Percentiles rank a stretch among this genome's conserved stretches.
Evolutionary conservation across 2,329 filamentous ascomycete species (phyloP).

Genomic region (Myriosclerotinia scirpicola): DNA sequence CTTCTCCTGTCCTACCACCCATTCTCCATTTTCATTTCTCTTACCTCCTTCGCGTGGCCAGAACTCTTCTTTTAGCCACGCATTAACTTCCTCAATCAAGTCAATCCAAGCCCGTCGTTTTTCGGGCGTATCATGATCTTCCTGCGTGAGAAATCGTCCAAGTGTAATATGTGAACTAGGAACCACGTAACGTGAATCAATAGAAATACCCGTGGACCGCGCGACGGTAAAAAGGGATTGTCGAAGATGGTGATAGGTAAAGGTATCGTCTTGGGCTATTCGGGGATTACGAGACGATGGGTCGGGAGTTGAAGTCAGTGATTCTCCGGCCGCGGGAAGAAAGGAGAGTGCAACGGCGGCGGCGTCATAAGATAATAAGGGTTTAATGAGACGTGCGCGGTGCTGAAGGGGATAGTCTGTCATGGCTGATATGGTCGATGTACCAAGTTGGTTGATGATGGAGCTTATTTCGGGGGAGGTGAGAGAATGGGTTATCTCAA

Average conservation of each 20-base stretch:
- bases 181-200: conserved; percentile 81
- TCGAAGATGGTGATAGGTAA: conserved; percentile 89
- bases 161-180: conserved; percentile 89
- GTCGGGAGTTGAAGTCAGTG: conserved; percentile 29
- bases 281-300: conserved; percentile 30
- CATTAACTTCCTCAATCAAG: conserved; percentile 74
- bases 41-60: conserved; percentile 57
- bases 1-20: conserved; percentile 83
- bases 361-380: conserved; percentile 79
- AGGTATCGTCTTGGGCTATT: conserved; percentile 57
- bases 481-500: conserved; percentile 82
- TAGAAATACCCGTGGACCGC: conserved; percentile 60
- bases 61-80: conserved; percentile 67
- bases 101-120: conserved; percentile 61
- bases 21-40: conserved; percentile 61
- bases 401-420: conserved; percentile 66
- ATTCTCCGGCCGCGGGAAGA: conserved; percentile 71
- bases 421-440: conserved; percentile 55
- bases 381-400: conserved; percentile 75
- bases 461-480: conserved; percentile 66
- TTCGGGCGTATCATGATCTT: conserved; percentile 58
- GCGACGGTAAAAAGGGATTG: conserved; percentile 70
- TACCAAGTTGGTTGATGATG: conserved; percentile 58
- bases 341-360: conserved; percentile 86
- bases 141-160: conserved; percentile 70